Base-by-base conservation (phyloP, 2,329 filamentous ascomycete genomes). In the Aspergillus viridinutans region DNA sequence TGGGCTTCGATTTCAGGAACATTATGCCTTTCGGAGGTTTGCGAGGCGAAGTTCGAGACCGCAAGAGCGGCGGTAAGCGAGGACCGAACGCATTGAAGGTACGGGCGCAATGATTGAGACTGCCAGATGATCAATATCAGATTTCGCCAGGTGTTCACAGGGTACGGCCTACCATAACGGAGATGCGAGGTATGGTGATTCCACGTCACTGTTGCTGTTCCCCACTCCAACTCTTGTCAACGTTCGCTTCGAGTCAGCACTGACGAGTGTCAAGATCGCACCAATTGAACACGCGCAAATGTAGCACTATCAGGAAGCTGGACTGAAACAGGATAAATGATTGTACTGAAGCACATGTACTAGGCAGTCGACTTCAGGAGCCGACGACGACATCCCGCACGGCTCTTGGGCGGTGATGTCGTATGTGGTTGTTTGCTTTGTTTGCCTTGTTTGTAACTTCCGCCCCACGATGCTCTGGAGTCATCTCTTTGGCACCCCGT, bases 31-130 rank as follows among this genome's bases (percentile, higher is more conserved):
- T 99, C 95, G 55, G 92, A 90, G 49, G 90, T 91, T 79, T 99
- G 94, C 51, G 93, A 97, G 62, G 94, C 93, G 77, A 99, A 99
- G 83, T 99, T 95, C 75, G 92, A 93, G 58, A 96, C 85, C 58
- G 91, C 93, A 66, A 99, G 87, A 64, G 94, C 93, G 63, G 93
- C 91, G 43, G 92, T 97, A 71, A 99, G 84, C 71, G 90, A 96
- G 72, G 90, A 92, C 69, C 94, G 90, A 69, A 97, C 94, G 77
- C 90, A 95, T 82, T 96, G 91, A 67, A 97, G 89, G 79, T 97
- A 97, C 56, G 93, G 93, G 63, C 93, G 90, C 72, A 97, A 85
- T 64, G 92, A 96, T 92, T 97, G 93, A 73, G 92, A 97, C 94
- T 87, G 69, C 43, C 53, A 58, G 23, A 50, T 45, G 56, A 49